Base-by-base conservation (phyloP, 768 basidiomycete genomes). In the Pleurotus giganteus region DNA sequence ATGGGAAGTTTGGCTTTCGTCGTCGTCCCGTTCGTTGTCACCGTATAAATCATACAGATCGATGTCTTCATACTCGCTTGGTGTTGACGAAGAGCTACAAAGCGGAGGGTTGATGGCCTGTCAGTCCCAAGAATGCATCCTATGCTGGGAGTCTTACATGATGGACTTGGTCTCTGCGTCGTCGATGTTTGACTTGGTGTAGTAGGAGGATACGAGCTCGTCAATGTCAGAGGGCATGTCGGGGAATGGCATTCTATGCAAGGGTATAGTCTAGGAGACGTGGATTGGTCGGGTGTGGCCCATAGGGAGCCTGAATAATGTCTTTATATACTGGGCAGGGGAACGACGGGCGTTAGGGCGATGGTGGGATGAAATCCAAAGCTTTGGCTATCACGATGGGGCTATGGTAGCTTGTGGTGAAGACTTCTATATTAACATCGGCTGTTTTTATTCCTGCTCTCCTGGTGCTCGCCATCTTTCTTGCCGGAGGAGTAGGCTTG, bases 151-250 rank as follows among this genome's bases (percentile, higher is more conserved):
- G n/a, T 2, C 49, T 37, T 37, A 51, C 49, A 37, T 34, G 1
- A 36, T 51, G 7, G 49, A 51, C n/a, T 37, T 51, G 15, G 23
- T 34, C 24, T 51, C 49, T 39, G 17, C 29, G 19, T 45, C 44
- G 11, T 51, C 49, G 49, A 41, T 15, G n/a, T 51, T 32, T 21
- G 29, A 12, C 34, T 13, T 26, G 19, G 15, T 34, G 21, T 51
- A 51, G 49, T 51, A 51, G 8, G 49, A 51, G 4, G 49, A 51
- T 19, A 51, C 49, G 21, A 51, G 31, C 17, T 51, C 49, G 34
- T 51, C 49, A 19, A 51, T 19, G 23, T 51, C 49, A 13, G 49
- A 26, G 4, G 29, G 34, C 11, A 34, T 23, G 12, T 47, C 46
- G 6, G 46, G 28, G 29, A 19, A 19, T 28, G 46, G 46, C 46